Conservation (phyloP, 2,329 filamentous ascomycete genomes). For the Phoma sp. region DNA sequence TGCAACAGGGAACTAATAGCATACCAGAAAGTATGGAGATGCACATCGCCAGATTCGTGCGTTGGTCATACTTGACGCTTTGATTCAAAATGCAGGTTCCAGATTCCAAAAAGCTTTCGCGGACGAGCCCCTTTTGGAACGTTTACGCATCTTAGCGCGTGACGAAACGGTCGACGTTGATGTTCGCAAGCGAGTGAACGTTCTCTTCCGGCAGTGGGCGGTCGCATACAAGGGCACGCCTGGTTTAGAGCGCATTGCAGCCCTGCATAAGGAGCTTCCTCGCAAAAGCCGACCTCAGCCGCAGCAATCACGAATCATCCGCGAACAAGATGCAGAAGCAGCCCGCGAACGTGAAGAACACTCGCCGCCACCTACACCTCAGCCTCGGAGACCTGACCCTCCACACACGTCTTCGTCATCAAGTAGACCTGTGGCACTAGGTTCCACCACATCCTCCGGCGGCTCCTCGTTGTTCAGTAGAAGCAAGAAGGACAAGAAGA, state of each 20-base stretch:
- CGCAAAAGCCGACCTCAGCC: conserved; percentile 66
- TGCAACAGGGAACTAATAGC: conserved; percentile 21
- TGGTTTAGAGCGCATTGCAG: conserved; percentile 80
- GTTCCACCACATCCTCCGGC: conserved; percentile 45
- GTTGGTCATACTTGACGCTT: conserved; percentile 84
- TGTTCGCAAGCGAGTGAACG: conserved; percentile 87
- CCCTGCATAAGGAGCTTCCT: conserved; percentile 74
- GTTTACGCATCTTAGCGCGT: conserved; percentile 84
- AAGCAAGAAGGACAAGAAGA: conserved; percentile 60
- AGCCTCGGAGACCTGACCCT: conserved; percentile 32
- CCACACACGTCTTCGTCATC: conserved; percentile 40
- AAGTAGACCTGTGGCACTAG: conserved; percentile 36
- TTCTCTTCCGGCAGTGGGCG: conserved; percentile 87
- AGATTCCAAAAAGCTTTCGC: conserved; percentile 87
- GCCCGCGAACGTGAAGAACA: conserved; percentile 68
- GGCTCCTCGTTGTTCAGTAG: conserved; percentile 61
- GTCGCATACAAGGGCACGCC: conserved; percentile 79
- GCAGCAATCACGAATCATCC: conserved; percentile 81
- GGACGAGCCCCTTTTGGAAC: conserved; percentile 90
- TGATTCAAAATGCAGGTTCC: conserved; percentile 92
- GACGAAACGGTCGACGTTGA: conserved; percentile 83
- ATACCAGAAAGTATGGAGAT: conserved; percentile 82
- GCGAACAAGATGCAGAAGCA: conserved; percentile 78
- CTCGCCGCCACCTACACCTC: conserved; percentile 43
- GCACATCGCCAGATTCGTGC: conserved; percentile 91